These are phyloP conservation scores for Symbiodinium pilosum DNA, from an alignment of 73 alveolate genomes.

Conservation along the genomic window DNA sequence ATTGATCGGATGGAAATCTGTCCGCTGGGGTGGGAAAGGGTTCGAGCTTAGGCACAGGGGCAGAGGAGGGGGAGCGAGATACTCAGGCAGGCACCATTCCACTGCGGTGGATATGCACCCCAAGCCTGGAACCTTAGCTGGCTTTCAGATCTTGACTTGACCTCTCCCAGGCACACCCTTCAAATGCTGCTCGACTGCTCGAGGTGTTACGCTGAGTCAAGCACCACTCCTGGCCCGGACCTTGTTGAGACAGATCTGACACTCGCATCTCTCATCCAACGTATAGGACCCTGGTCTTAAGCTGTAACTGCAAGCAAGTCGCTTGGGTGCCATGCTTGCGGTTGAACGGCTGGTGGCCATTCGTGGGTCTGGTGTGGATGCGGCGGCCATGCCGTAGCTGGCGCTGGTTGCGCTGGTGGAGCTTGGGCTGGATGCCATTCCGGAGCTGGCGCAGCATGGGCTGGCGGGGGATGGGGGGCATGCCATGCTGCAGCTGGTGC, in stretches of 20 bases:
- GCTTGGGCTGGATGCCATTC: not conserved
- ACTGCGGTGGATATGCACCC: not conserved
- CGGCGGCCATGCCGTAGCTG: not conserved
- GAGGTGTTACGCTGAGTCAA: not conserved
- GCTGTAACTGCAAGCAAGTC: not conserved
- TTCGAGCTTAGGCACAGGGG: too few relatives aligned
- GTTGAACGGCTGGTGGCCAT: not conserved
- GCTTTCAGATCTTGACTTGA: too few relatives aligned
- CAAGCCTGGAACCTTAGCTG: constrained; percentile 2
- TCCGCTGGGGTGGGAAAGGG: too few relatives aligned
- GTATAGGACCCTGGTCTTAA: too few relatives aligned
- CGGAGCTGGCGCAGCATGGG: not conserved
- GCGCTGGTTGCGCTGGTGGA: not conserved
- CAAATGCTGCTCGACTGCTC: too few relatives aligned
- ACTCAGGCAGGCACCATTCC: not conserved
- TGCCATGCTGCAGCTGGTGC: not conserved
- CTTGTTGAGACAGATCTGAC: not conserved
- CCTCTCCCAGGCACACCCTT: too few relatives aligned
- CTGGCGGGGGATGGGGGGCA: not conserved
- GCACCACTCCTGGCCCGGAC: constrained; percentile 16
- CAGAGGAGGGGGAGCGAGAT: too few relatives aligned
- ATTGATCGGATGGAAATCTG: too few relatives aligned
- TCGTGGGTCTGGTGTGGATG: not conserved
- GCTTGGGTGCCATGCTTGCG: not conserved
- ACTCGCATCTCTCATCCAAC: too few relatives aligned